Evolutionary conservation across 345 rosid species (phyloP).

Genomic region (Dimocarpus longan): DNA sequence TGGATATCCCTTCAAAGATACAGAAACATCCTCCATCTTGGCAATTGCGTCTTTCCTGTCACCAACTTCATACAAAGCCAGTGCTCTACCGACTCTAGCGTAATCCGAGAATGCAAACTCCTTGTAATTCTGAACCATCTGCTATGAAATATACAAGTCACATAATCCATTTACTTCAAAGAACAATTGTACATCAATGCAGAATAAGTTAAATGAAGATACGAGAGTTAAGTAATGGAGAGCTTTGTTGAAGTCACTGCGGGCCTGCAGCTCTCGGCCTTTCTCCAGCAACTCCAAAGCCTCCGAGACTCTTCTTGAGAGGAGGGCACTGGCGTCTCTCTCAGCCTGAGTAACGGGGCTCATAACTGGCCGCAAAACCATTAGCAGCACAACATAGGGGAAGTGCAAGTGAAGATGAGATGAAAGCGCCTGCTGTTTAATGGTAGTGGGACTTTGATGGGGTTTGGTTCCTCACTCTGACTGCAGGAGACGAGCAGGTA

Average conservation of each 20-base stretch:
- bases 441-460: neutral
- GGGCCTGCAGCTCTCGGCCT: conserved; percentile 56
- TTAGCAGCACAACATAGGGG: neutral
- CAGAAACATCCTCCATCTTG: conserved; percentile 69
- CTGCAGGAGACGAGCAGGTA: conserved; percentile 29
- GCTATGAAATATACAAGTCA: neutral
- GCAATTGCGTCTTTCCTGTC: conserved; percentile 59
- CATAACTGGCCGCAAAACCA: conserved; percentile 41
- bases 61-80: conserved; percentile 57
- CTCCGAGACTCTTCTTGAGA: conserved; percentile 42
- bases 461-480: conserved; percentile 4
- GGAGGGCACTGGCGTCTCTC: conserved; percentile 31
- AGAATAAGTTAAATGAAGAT: neutral
- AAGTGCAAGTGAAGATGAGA: conserved; percentile 18
- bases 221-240: conserved; percentile 62
- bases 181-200: too few relatives aligned
- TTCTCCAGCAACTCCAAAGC: conserved; percentile 50
- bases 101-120: conserved; percentile 65
- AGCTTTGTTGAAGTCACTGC: conserved; percentile 51
- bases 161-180: too few relatives aligned
- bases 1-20: conserved; percentile 64
- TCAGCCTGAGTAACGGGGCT: conserved; percentile 42
- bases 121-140: conserved; percentile 59
- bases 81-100: conserved; percentile 61
- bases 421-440: conserved; percentile 38